Evolutionary conservation across 2,329 filamentous ascomycete species (phyloP).

Genomic region (Zopfia rhizophila): DNA sequence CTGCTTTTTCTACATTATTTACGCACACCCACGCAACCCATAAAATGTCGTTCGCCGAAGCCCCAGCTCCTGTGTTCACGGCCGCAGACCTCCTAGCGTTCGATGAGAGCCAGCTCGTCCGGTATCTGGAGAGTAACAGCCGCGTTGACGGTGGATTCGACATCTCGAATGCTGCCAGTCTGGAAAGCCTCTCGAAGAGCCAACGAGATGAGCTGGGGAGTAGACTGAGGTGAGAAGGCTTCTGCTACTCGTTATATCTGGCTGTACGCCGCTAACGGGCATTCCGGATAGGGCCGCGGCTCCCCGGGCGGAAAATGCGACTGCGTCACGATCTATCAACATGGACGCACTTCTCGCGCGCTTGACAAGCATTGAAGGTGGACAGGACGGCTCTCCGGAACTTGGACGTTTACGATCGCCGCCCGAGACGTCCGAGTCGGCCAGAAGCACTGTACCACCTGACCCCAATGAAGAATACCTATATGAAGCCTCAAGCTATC

Average conservation of each 20-base stretch:
- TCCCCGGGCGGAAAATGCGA: slow-evolving; percentile 10
- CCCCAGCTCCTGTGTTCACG: too few relatives aligned
- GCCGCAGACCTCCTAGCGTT: too few relatives aligned
- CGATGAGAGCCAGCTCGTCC: too few relatives aligned
- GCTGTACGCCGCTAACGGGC: too few relatives aligned
- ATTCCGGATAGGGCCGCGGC: too few relatives aligned
- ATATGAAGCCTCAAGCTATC: slow-evolving; percentile 1
- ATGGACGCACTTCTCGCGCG: slow-evolving; percentile 10
- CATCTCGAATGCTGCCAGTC: slow-evolving; percentile 5
- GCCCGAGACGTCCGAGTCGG: slow-evolving; percentile 1
- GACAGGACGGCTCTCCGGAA: slow-evolving; percentile 10
- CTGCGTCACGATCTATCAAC: slow-evolving; percentile 12
- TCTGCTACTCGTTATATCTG: slow-evolving; percentile 8
- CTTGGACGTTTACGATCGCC: slow-evolving; percentile 7
- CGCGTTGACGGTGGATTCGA: slow-evolving; percentile 9
- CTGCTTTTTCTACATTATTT: too few relatives aligned
- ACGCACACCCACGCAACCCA: too few relatives aligned
- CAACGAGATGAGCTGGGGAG: slow-evolving; percentile 11
- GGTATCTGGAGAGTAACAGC: too few relatives aligned
- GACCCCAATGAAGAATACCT: too few relatives aligned
- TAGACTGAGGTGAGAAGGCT: slow-evolving; percentile 6
- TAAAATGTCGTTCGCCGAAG: too few relatives aligned
- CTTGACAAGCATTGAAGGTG: slow-evolving; percentile 12
- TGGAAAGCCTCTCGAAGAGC: slow-evolving; percentile 13
- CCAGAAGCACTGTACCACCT: background rate